Conservation (phyloP, 2,329 filamentous ascomycete species). For the Stylonectria norvegica region DNA sequence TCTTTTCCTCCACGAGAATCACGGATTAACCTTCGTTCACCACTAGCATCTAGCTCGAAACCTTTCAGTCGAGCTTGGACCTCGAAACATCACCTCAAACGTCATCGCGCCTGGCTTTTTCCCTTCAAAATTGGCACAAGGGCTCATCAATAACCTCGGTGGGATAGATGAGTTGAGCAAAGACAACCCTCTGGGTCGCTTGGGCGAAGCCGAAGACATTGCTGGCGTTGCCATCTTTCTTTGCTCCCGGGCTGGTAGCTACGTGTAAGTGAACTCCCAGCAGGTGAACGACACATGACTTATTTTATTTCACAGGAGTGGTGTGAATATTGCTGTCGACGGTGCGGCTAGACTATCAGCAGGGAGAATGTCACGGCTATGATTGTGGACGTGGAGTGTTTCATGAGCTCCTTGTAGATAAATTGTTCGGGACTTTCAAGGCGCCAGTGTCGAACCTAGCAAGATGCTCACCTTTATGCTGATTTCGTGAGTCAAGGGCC, state of each 20-base stretch:
- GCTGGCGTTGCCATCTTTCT: constrained; percentile 58
- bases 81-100: constrained; percentile 62
- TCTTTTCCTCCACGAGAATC: too few relatives aligned
- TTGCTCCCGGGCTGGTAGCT: constrained; percentile 48
- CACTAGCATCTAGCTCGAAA: constrained; percentile 60
- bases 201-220: constrained; percentile 58
- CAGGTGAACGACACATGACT: background rate
- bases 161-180: constrained; percentile 50
- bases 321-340: constrained; percentile 36
- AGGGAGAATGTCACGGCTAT: constrained; percentile 29
- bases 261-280: constrained; percentile 47
- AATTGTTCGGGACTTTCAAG: background rate
- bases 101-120: constrained; percentile 67
- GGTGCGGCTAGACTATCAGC: constrained; percentile 30
- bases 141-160: constrained; percentile 59
- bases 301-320: constrained; percentile 27
- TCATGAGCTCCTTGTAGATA: too few relatives aligned
- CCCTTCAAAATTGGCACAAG: constrained; percentile 64
- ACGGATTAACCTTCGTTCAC: constrained; percentile 9
- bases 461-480: too few relatives aligned
- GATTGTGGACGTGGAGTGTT: background rate
- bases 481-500: too few relatives aligned
- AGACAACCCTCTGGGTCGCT: constrained; percentile 50
- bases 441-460: background rate
- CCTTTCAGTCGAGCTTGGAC: constrained; percentile 66